phyloP scores from a whole-genome alignment of 2,329 filamentous ascomycete genomes.

The Fusarium sp. region DNA sequence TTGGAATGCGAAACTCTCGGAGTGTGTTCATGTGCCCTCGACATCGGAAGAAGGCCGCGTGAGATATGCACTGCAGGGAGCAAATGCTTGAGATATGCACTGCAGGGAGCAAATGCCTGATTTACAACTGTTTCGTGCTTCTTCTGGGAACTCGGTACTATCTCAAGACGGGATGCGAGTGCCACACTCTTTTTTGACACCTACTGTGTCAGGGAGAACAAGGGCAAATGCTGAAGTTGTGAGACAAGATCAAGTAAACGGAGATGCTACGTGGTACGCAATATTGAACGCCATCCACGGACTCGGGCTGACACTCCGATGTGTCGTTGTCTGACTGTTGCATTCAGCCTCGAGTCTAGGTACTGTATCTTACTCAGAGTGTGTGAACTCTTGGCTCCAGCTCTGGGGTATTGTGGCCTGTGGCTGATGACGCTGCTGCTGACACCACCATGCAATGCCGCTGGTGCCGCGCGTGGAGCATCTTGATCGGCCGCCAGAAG shows the following conservation, averaged over 20 bases:
- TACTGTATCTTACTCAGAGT: neutral
- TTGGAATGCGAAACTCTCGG: neutral
- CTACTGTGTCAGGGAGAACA: neutral
- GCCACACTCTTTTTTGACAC: neutral
- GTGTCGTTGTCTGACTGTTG: slow-evolving; percentile 4
- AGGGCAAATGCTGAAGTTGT: neutral
- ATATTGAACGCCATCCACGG: neutral
- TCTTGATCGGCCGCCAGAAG: neutral
- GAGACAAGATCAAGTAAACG: neutral
- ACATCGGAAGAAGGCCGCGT: neutral
- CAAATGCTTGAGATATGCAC: neutral
- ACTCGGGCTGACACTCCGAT: neutral
- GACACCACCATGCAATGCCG: neutral
- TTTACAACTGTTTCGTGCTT: neutral
- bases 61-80: neutral
- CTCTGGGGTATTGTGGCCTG: neutral
- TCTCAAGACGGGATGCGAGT: neutral
- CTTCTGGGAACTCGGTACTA: neutral
- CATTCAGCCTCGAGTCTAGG: neutral
- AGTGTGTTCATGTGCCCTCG: neutral
- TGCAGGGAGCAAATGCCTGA: neutral
- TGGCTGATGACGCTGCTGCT: slow-evolving; percentile 4
- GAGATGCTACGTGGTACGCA: neutral
- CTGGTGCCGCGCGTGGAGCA: slow-evolving; percentile 2
- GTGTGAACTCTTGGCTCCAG: neutral